phyloP scores from a whole-genome alignment of 352 stramenopile species.

The Pythium biforme region DNA sequence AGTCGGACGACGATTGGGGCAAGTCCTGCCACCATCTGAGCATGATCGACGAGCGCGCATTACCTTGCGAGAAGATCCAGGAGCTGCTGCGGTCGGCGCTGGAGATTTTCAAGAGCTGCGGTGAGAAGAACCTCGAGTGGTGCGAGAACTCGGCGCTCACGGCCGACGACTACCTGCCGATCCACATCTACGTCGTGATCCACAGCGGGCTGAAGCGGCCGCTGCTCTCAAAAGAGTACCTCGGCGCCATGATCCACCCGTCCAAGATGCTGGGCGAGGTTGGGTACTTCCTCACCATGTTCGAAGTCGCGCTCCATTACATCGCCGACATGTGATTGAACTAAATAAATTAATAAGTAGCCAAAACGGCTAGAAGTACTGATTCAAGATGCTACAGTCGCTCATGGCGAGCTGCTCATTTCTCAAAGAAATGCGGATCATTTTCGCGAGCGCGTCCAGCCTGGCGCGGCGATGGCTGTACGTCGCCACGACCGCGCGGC shows the following conservation, averaged over 20 bases:
- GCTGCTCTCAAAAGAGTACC: conserved; percentile 66
- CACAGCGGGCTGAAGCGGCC: conserved; percentile 75
- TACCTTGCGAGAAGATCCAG: conserved; percentile 79
- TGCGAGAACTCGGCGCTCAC: conserved; percentile 70
- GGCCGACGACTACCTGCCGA: conserved; percentile 82
- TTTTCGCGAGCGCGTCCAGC: too few species aligned
- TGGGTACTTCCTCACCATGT: conserved; percentile 88
- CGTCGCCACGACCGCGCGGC: background rate
- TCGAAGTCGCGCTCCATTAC: conserved; percentile 86
- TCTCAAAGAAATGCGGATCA: too few species aligned
- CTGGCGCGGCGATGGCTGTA: too few species aligned
- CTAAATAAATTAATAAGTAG: background rate
- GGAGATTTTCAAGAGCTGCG: conserved; percentile 80
- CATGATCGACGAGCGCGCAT: conserved; percentile 77
- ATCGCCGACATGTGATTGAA: conserved; percentile 72
- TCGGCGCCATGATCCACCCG: conserved; percentile 83
- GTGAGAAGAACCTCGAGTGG: conserved; percentile 78
- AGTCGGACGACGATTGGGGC: conserved; percentile 77
- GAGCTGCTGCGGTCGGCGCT: conserved; percentile 71
- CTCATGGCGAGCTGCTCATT: too few species aligned
- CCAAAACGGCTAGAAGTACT: background rate
- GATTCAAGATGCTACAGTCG: too few species aligned
- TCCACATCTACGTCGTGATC: conserved; percentile 86
- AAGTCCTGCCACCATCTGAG: conserved; percentile 79
- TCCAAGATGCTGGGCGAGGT: conserved; percentile 81